Conservation (phyloP, 228 moss, liverwort and hornwort genomes). For the Sphagnum magellanicum region DNA sequence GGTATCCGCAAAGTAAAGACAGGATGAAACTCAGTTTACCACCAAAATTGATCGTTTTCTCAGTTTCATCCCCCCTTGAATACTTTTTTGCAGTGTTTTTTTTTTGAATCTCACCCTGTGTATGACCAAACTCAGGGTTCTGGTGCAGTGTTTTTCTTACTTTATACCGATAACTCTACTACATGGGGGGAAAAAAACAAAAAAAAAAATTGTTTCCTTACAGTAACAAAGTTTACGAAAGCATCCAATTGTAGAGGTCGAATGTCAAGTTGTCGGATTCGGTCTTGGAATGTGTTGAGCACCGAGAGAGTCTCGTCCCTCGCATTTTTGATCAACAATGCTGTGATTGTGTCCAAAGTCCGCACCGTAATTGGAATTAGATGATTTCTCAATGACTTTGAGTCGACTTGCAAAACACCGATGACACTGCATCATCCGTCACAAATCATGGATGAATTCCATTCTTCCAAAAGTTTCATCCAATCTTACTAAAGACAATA, state of each 20-base stretch:
- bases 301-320: slow-evolving; percentile 55
- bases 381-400: slow-evolving; percentile 61
- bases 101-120: no score
- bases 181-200: no score
- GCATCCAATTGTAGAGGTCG: slow-evolving; percentile 66
- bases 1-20: no score
- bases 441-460: background rate
- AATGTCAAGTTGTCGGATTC: slow-evolving; percentile 58
- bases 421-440: slow-evolving; percentile 35
- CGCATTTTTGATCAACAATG: slow-evolving; percentile 55
- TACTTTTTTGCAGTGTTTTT: no score
- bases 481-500: no score
- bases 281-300: slow-evolving; percentile 45
- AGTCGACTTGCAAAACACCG: slow-evolving; percentile 85
- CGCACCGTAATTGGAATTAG: slow-evolving; percentile 63
- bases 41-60: no score
- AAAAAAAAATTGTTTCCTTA: slow-evolving; percentile 8
- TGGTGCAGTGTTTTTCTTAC: no score
- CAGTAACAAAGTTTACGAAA: slow-evolving; percentile 66
- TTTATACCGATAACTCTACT: no score
- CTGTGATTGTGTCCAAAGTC: slow-evolving; percentile 52
- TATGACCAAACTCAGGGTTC: no score
- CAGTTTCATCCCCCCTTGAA: no score
- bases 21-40: no score
- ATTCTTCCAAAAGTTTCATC: background rate